These are phyloP conservation scores for Candida xiaguanensis DNA, from an alignment of 805 yeast species.

Conservation along the genomic window DNA sequence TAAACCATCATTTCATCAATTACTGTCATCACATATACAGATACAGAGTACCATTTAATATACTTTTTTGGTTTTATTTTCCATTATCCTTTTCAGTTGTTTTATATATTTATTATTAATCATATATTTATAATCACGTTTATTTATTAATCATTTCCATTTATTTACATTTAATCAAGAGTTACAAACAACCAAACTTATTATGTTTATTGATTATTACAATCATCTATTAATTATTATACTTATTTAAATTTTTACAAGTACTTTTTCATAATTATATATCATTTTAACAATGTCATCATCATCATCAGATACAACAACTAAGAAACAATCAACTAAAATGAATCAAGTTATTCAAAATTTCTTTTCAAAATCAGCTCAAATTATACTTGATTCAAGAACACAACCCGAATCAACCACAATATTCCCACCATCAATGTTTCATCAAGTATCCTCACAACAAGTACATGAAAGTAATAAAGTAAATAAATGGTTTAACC, in stretches of 20 bases:
- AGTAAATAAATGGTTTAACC: slow-evolving; percentile 61
- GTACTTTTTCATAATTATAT: too few species aligned
- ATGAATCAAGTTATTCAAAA: slow-evolving; percentile 48
- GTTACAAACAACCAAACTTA: background rate
- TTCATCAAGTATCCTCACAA: background rate
- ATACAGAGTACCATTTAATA: too few species aligned
- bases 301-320: background rate
- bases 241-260: background rate
- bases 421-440: slow-evolving; percentile 6
- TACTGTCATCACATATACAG: too few species aligned
- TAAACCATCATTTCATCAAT: too few species aligned
- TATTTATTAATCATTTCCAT: too few species aligned
- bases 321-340: slow-evolving; percentile 25
- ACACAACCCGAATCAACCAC: slow-evolving; percentile 19
- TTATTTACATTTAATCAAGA: too few species aligned
- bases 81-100: too few species aligned
- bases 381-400: slow-evolving; percentile 51
- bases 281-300: background rate
- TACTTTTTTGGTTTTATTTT: too few species aligned
- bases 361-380: slow-evolving; percentile 63
- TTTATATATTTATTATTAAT: too few species aligned
- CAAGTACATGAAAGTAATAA: slow-evolving; percentile 14
- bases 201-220: background rate
- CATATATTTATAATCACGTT: too few species aligned
- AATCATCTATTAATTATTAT: background rate